Percentiles rank a stretch among this genome's conserved stretches.
phyloP scores from a whole-genome alignment of 2,329 filamentous ascomycete species.

The Exutisphaerella laricina region DNA sequence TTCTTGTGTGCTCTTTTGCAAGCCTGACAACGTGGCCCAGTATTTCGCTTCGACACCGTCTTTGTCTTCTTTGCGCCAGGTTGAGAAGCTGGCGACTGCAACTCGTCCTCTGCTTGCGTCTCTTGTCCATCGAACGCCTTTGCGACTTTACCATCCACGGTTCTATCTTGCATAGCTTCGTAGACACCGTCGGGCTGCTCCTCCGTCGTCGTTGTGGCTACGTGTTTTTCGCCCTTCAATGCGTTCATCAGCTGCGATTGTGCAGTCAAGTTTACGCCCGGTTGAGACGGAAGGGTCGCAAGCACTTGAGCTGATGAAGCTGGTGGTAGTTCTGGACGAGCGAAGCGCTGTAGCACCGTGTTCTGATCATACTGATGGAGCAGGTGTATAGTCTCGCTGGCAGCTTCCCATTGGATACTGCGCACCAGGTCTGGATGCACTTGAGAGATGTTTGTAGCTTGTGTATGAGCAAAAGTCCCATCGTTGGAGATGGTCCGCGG shows the following conservation, averaged over 20 bases:
- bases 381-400: background rate
- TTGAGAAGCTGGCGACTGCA: background rate
- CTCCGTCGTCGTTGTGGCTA: background rate
- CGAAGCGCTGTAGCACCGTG: background rate
- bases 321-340: background rate
- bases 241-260: too few species aligned
- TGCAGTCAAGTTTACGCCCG: too few species aligned
- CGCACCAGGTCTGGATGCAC: constrained; percentile 8
- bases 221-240: background rate
- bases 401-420: constrained; percentile 4
- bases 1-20: constrained; percentile 7
- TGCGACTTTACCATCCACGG: too few species aligned
- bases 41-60: background rate
- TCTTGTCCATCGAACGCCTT: background rate
- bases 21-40: constrained; percentile 2
- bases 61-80: background rate
- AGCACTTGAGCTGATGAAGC: too few species aligned
- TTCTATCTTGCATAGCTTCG: constrained; percentile 5
- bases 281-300: too few species aligned
- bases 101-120: background rate
- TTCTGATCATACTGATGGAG: background rate
- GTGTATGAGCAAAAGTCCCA: background rate
- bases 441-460: background rate
- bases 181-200: constrained; percentile 1
- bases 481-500: background rate